Evolutionary conservation across 768 basidiomycete species (phyloP).

Genomic region (Russula dissimulans): DNA sequence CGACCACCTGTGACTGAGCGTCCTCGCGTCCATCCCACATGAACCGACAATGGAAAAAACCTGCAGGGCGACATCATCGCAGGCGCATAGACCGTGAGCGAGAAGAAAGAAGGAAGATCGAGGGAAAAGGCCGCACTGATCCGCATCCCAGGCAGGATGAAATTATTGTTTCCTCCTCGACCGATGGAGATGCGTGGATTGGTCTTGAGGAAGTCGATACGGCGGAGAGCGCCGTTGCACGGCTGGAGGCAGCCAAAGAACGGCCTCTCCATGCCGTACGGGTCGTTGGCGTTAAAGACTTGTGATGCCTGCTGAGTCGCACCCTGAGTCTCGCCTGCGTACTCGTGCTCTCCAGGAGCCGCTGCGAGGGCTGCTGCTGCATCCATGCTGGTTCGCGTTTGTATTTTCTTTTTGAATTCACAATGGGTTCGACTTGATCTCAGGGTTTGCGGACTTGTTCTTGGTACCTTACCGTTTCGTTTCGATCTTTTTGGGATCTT

Average conservation of each 20-base stretch:
- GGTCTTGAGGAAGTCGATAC: slow-evolving; percentile 15
- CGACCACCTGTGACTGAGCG: slow-evolving; percentile 34
- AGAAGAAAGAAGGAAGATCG: not conserved
- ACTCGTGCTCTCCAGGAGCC: not conserved
- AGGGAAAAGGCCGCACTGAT: slow-evolving; percentile 43
- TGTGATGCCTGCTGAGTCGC: slow-evolving; percentile 18
- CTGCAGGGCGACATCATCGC: slow-evolving; percentile 25
- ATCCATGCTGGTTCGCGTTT: not conserved
- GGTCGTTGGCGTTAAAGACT: not conserved
- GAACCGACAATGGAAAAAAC: slow-evolving; percentile 48
- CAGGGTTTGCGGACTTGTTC: too few species aligned
- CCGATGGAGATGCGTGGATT: slow-evolving; percentile 4
- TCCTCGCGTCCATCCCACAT: slow-evolving; percentile 48
- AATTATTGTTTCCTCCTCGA: slow-evolving; percentile 29
- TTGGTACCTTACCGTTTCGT: too few species aligned
- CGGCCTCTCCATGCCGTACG: slow-evolving; percentile 7
- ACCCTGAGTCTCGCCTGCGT: slow-evolving; percentile 13
- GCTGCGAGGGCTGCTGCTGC: not conserved
- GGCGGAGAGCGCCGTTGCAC: slow-evolving; percentile 1
- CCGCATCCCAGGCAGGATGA: slow-evolving; percentile 60
- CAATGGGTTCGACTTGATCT: too few species aligned
- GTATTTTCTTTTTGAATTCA: not conserved
- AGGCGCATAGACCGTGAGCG: slow-evolving; percentile 4
- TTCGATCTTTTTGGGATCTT: not conserved
- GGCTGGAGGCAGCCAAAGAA: slow-evolving; percentile 16